Conservation (phyloP, 352 stramenopile genomes). For the Pythium dissimile region DNA sequence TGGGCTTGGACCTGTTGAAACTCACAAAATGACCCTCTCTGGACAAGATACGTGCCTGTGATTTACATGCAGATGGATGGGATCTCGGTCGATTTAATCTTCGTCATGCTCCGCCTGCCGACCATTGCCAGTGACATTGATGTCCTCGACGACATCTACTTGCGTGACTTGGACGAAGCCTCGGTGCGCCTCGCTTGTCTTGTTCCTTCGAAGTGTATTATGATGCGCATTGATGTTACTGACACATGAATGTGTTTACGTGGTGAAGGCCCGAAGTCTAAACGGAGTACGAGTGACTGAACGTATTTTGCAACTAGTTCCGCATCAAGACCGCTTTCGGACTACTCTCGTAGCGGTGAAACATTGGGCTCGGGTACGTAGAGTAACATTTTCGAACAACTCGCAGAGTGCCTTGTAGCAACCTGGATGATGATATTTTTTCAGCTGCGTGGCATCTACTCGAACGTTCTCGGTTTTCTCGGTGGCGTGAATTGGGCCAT, state of each 20-base stretch:
- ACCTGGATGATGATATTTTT: too few species aligned
- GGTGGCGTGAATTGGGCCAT: conserved; percentile 99
- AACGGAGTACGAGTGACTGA: conserved; percentile 96
- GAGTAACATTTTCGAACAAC: too few species aligned
- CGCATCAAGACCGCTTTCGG: conserved; percentile 80
- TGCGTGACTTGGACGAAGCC: conserved; percentile 90
- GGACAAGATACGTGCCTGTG: conserved; percentile 80
- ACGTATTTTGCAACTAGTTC: conserved; percentile 91
- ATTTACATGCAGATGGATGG: conserved; percentile 93
- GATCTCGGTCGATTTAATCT: conserved; percentile 93
- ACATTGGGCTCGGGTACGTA: conserved; percentile 79
- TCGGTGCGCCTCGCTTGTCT: conserved; percentile 38
- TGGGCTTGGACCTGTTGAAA: background rate
- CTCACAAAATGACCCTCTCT: background rate
- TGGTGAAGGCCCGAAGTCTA: conserved; percentile 78
- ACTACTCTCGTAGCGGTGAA: conserved; percentile 91
- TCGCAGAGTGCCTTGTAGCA: background rate
- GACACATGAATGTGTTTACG: background rate
- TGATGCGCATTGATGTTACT: background rate
- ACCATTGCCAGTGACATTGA: conserved; percentile 64
- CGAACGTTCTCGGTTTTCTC: conserved; percentile 98
- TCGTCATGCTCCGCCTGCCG: conserved; percentile 75
- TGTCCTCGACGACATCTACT: conserved; percentile 72
- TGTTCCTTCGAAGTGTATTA: background rate
- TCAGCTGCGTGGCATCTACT: conserved; percentile 95